Percentiles rank a stretch among this genome's conserved stretches.
phyloP scores from a whole-genome alignment of 2,329 filamentous ascomycete genomes.

The Monilinia fructigena region DNA sequence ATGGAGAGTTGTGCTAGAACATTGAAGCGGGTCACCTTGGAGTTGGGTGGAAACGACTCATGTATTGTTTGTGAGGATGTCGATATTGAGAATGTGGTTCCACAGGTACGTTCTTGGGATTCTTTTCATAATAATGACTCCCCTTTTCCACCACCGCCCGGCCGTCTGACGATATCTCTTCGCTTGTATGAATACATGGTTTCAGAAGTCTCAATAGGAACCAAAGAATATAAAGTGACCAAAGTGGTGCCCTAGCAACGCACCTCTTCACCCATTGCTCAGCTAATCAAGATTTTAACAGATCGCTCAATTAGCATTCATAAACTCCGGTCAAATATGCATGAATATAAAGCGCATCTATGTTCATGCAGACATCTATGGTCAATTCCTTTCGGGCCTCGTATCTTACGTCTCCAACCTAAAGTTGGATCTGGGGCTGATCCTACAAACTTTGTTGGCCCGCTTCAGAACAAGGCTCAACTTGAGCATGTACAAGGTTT shows the following conservation, averaged over 20 bases:
- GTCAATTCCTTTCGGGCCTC: slow-evolving; percentile 47
- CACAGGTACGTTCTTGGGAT: slow-evolving; percentile 24
- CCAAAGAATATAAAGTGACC: neutral
- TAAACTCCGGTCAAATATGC: slow-evolving; percentile 52
- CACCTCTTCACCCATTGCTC: neutral
- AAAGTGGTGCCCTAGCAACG: no score
- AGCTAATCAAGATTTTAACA: slow-evolving; percentile 24
- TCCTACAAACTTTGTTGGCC: slow-evolving; percentile 47
- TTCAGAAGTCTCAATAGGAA: no score
- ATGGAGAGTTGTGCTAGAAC: slow-evolving; percentile 48
- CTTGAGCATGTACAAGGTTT: slow-evolving; percentile 53
- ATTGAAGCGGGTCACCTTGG: slow-evolving; percentile 45
- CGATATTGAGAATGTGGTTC: slow-evolving; percentile 47
- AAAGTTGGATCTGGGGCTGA: slow-evolving; percentile 39
- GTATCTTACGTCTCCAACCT: slow-evolving; percentile 46
- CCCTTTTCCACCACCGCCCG: no score
- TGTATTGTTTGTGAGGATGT: slow-evolving; percentile 53
- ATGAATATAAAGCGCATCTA: slow-evolving; percentile 58
- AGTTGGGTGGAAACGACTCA: slow-evolving; percentile 55
- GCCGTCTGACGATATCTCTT: neutral
- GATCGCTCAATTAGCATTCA: slow-evolving; percentile 48
- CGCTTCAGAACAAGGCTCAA: slow-evolving; percentile 63
- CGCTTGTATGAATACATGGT: neutral
- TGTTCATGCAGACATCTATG: slow-evolving; percentile 58
- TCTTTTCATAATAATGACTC: neutral